Evolutionary conservation across 306 rosid genomes (phyloP).

Genomic region (Dicorynia guianensis): DNA sequence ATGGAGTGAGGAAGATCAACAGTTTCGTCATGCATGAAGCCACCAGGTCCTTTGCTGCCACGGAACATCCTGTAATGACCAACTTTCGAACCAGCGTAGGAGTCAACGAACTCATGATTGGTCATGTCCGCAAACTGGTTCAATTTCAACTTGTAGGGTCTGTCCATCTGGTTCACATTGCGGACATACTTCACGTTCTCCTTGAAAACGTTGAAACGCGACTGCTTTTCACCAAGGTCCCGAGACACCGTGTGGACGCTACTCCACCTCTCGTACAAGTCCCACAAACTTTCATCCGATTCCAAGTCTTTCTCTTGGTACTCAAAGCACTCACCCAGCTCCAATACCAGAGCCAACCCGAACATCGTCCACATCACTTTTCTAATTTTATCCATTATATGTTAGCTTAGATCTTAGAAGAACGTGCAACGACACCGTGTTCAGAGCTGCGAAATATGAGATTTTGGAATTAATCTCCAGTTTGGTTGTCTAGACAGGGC

Average conservation of each 20-base stretch:
- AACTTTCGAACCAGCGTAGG: slow-evolving; percentile 18
- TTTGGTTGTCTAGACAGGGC: too few relatives aligned
- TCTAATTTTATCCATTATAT: slow-evolving; percentile 32
- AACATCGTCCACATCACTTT: slow-evolving; percentile 26
- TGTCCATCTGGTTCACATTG: slow-evolving; percentile 56
- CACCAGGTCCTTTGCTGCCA: neutral
- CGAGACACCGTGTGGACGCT: slow-evolving; percentile 49
- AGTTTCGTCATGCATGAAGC: neutral
- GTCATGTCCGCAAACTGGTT: slow-evolving; percentile 64
- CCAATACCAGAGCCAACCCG: slow-evolving; percentile 36
- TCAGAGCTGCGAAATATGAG: too few relatives aligned
- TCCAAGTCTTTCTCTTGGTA: slow-evolving; percentile 51
- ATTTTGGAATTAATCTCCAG: too few relatives aligned
- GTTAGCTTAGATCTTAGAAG: neutral
- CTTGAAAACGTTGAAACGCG: slow-evolving; percentile 61
- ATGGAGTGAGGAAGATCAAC: neutral
- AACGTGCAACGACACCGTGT: too few relatives aligned
- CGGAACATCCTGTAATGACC: neutral
- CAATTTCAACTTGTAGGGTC: slow-evolving; percentile 57
- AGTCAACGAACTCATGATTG: slow-evolving; percentile 47
- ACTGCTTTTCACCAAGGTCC: slow-evolving; percentile 45
- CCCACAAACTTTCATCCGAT: slow-evolving; percentile 50
- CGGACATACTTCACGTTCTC: slow-evolving; percentile 51
- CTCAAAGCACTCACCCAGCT: too few relatives aligned
- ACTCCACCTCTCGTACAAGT: slow-evolving; percentile 50